Evolutionary conservation across 1,284 basidiomycete species (phyloP).

Genomic region (Athelia psychrophila): DNA sequence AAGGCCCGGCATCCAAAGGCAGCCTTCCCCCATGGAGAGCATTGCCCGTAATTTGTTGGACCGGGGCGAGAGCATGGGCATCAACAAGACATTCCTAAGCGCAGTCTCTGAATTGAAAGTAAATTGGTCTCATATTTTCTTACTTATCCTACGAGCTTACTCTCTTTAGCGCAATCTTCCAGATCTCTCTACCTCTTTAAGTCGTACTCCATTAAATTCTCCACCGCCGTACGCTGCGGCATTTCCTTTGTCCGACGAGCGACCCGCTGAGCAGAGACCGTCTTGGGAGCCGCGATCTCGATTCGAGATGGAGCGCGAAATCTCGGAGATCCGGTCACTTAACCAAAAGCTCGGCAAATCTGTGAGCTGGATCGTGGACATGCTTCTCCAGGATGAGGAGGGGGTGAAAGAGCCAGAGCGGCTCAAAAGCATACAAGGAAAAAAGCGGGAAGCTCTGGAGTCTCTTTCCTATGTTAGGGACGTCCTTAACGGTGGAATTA

Average conservation of each 20-base stretch:
- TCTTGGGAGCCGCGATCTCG: slow-evolving; percentile 64
- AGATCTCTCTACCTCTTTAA: slow-evolving; percentile 70
- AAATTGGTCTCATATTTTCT: slow-evolving; percentile 14
- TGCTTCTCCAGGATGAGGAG: slow-evolving; percentile 56
- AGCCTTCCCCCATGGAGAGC: slow-evolving; percentile 51
- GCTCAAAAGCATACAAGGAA: slow-evolving; percentile 33
- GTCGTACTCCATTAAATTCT: slow-evolving; percentile 28
- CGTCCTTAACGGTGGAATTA: slow-evolving; percentile 53
- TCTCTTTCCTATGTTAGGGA: slow-evolving; percentile 73
- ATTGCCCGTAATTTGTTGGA: slow-evolving; percentile 72
- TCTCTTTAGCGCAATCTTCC: slow-evolving; percentile 72
- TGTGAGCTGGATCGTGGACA: slow-evolving; percentile 68
- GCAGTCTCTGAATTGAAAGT: slow-evolving; percentile 74
- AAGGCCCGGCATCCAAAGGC: slow-evolving; percentile 19
- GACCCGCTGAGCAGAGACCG: slow-evolving; percentile 50
- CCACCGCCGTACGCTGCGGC: slow-evolving; percentile 41
- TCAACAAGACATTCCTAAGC: slow-evolving; percentile 76
- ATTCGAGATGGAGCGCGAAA: slow-evolving; percentile 64
- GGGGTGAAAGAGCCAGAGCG: slow-evolving; percentile 35
- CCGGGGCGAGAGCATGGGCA: slow-evolving; percentile 73
- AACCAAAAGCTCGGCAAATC: slow-evolving; percentile 66
- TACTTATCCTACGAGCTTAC: slow-evolving; percentile 8
- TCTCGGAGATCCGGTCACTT: slow-evolving; percentile 44
- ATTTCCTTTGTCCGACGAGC: slow-evolving; percentile 66
- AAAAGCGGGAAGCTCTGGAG: slow-evolving; percentile 67